Base-by-base conservation (phyloP, 1,284 basidiomycete species). In the Heliocybe sulcata region DNA sequence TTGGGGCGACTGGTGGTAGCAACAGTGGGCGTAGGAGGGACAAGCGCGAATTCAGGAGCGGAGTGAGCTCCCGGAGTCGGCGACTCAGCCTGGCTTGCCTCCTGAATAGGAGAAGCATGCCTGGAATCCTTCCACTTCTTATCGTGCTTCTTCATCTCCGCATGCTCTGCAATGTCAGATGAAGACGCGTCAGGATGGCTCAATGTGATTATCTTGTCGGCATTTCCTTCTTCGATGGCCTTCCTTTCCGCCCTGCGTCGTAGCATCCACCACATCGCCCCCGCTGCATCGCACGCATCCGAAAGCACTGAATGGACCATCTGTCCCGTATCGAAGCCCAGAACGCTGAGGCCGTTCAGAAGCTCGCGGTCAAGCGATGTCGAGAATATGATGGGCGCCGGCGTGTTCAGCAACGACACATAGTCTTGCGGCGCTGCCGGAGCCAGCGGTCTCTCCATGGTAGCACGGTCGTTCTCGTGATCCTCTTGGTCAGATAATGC, bases 251-350 rank as follows among this genome's bases (percentile, higher is more conserved):
- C 79, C 63, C 86, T 90, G 61, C 86, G 81, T 64, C 90, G 85
- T 52, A 99, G 73, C 78, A 98, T 91, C 97, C 97, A 99, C 96
- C 96, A 99, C 11, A 93, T 73, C 1, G 95, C 93, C 10, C 94
- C 90, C 4, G 90, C 83, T 0, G 91, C 80, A 69, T 99, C 96
- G 65, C 96, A 99, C 0, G 97, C 96, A 69, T 98, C 84, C 25
- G 81, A 89, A 48, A 90, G 77, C 6, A 98, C 94, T 1, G 90
- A 94, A 67, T 99, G 95, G 20, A 90, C 87, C 55, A 98, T 90
- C 69, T 99, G 97, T 10, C 92, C 93, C 0, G 90, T 91, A 66
- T 99, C 96, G 59, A 98, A 84, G 0, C 97, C 96, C 6, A 98
- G 73, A 19, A 72, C 67, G 57, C 85, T 86, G 53, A 99, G 75